These are phyloP conservation scores for Aschersonia sp. DNA, from an alignment of 2,329 filamentous ascomycete species.

Conservation along the genomic window DNA sequence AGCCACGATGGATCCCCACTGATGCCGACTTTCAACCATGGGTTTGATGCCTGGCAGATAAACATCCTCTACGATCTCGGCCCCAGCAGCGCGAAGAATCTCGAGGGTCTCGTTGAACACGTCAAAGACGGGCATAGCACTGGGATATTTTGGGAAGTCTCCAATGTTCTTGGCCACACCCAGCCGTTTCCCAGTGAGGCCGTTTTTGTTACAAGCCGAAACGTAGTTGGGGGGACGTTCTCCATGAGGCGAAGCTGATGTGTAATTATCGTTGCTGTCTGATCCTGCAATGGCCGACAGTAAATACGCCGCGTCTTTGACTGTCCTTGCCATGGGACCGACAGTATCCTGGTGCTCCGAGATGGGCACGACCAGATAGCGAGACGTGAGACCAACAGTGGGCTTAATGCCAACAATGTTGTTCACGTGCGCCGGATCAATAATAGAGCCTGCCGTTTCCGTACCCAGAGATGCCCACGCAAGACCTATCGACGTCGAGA, in stretches of 20 bases:
- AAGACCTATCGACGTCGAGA: constrained; percentile 24
- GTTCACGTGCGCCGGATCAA: constrained; percentile 35
- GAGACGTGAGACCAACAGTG: constrained; percentile 49
- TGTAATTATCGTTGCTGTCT: constrained; percentile 48
- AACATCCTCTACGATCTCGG: constrained; percentile 36
- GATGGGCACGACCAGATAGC: constrained; percentile 50
- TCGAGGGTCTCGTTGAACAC: constrained; percentile 38
- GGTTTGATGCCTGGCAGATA: constrained; percentile 8
- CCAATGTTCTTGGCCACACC: constrained; percentile 26
- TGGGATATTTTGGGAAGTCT: not conserved
- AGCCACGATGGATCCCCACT: constrained; percentile 17
- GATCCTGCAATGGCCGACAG: constrained; percentile 47
- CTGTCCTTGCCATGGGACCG: constrained; percentile 46
- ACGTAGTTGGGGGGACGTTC: constrained; percentile 44
- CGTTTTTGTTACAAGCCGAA: constrained; percentile 36
- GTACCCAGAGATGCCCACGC: constrained; percentile 5
- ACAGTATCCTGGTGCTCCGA: constrained; percentile 48
- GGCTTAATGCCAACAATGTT: constrained; percentile 56
- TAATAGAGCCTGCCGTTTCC: constrained; percentile 48
- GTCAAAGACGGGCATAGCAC: not conserved
- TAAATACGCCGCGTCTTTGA: constrained; percentile 46
- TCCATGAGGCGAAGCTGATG: constrained; percentile 40
- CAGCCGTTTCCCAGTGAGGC: constrained; percentile 42
- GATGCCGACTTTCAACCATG: constrained; percentile 20
- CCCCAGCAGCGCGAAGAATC: constrained; percentile 38